Conservation (phyloP, 2,329 filamentous ascomycete genomes). For the Aspergillus sergii region DNA sequence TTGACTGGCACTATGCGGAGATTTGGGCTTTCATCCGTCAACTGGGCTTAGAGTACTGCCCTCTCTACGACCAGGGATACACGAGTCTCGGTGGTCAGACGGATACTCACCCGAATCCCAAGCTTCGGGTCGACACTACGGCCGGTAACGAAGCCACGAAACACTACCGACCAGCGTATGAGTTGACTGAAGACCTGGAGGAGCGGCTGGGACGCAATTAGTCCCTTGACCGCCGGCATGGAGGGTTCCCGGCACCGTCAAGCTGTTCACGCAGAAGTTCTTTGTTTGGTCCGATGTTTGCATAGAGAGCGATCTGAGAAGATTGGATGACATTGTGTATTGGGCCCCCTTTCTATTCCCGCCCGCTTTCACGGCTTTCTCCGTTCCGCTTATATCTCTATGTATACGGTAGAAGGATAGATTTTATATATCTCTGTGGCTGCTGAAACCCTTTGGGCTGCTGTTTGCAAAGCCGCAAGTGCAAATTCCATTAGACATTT, state of each 20-base stretch:
- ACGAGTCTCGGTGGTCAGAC: conserved; percentile 88
- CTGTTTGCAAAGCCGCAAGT: neutral
- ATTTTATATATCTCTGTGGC: conserved; percentile 6
- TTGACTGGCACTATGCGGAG: conserved; percentile 96
- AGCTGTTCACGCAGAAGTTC: neutral
- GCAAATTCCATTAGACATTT: conserved; percentile 2
- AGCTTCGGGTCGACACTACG: conserved; percentile 50
- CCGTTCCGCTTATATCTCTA: neutral
- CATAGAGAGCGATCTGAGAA: neutral
- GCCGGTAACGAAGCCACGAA: conserved; percentile 30
- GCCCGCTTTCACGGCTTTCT: neutral
- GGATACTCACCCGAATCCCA: conserved; percentile 89
- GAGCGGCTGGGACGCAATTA: conserved; percentile 75
- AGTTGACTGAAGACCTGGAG: conserved; percentile 72
- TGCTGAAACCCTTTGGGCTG: neutral
- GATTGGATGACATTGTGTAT: neutral
- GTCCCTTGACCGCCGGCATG: neutral
- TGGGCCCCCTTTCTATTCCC: neutral
- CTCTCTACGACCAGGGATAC: conserved; percentile 84
- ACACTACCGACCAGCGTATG: conserved; percentile 72
- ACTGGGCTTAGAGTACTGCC: conserved; percentile 79
- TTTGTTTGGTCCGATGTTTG: neutral
- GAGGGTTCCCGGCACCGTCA: neutral
- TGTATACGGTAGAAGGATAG: conserved; percentile 7
- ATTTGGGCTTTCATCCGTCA: conserved; percentile 83